phyloP scores from a whole-genome alignment of 345 rosid genomes.

The Raphanus sativus region DNA sequence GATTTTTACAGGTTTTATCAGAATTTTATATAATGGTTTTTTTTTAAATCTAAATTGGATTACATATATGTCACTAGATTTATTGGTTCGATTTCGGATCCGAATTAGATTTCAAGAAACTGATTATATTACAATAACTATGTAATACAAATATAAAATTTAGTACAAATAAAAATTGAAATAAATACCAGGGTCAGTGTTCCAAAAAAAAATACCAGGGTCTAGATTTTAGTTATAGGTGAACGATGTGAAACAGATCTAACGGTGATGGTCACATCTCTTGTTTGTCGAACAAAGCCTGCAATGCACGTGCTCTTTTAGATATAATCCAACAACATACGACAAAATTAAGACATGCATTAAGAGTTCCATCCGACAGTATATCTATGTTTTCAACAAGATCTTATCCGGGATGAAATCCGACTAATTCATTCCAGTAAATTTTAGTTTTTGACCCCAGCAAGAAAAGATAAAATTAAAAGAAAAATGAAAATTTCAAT shows the following conservation, averaged over 20 bases:
- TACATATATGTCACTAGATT: too few relatives aligned
- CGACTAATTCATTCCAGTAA: background rate
- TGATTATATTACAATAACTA: too few relatives aligned
- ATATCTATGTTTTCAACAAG: background rate
- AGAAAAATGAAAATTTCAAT: background rate
- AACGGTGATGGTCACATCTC: conserved; percentile 33
- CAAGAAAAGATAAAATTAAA: background rate
- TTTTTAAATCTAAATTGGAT: too few relatives aligned
- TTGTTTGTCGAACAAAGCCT: conserved; percentile 40
- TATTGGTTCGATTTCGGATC: too few relatives aligned
- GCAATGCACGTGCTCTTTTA: conserved; percentile 61
- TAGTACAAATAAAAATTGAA: too few relatives aligned
- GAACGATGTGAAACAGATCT: conserved; percentile 26
- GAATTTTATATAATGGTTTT: too few relatives aligned
- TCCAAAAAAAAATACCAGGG: too few relatives aligned
- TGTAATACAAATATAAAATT: too few relatives aligned
- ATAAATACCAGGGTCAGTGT: too few relatives aligned
- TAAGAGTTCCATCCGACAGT: conserved; percentile 50
- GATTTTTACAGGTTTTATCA: too few relatives aligned
- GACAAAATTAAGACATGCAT: conserved; percentile 49
- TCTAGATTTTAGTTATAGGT: background rate
- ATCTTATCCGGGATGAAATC: background rate
- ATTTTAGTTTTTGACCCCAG: background rate
- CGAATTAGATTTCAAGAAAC: too few relatives aligned
- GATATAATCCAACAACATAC: conserved; percentile 60